phyloP scores from a whole-genome alignment of 352 stramenopile species.

The Globisporangium irregulare region DNA sequence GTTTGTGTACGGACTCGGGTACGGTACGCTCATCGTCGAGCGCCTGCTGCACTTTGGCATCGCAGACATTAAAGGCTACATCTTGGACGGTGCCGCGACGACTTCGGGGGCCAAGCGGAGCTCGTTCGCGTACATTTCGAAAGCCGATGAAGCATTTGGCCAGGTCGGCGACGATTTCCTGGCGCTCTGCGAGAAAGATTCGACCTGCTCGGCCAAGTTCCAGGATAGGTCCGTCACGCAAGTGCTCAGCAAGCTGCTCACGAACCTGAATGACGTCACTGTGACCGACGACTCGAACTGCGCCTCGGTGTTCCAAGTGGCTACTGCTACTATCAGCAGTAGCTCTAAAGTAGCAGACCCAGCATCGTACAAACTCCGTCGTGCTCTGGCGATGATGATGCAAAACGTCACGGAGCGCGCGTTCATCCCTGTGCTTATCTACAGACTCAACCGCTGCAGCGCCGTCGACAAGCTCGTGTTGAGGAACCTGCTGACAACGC shows the following conservation, averaged over 20 bases:
- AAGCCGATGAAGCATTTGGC: conserved; percentile 42
- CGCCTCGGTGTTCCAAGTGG: conserved; percentile 11
- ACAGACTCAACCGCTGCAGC: conserved; percentile 53
- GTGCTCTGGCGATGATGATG: conserved; percentile 41
- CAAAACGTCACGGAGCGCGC: conserved; percentile 40
- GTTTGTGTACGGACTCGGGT: conserved; percentile 66
- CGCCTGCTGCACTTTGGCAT: conserved; percentile 54
- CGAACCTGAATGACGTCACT: conserved; percentile 24
- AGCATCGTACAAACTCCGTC: conserved; percentile 15
- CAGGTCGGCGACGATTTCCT: conserved; percentile 45
- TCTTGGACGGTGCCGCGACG: conserved; percentile 51
- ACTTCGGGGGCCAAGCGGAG: conserved; percentile 26
- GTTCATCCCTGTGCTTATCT: conserved; percentile 63
- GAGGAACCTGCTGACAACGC: conserved; percentile 25
- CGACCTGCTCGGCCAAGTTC: conserved; percentile 39
- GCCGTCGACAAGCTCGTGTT: conserved; percentile 44
- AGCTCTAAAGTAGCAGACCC: neutral
- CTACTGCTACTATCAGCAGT: neutral
- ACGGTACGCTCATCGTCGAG: conserved; percentile 65
- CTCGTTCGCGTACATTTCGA: conserved; percentile 23
- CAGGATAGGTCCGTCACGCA: conserved; percentile 27
- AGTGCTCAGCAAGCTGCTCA: conserved; percentile 36
- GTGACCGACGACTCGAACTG: conserved; percentile 12
- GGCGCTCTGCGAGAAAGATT: conserved; percentile 38
- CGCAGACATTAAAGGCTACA: conserved; percentile 49